phyloP scores from a whole-genome alignment of 108 stramenopile species.

The Conticribra weissflogii region DNA sequence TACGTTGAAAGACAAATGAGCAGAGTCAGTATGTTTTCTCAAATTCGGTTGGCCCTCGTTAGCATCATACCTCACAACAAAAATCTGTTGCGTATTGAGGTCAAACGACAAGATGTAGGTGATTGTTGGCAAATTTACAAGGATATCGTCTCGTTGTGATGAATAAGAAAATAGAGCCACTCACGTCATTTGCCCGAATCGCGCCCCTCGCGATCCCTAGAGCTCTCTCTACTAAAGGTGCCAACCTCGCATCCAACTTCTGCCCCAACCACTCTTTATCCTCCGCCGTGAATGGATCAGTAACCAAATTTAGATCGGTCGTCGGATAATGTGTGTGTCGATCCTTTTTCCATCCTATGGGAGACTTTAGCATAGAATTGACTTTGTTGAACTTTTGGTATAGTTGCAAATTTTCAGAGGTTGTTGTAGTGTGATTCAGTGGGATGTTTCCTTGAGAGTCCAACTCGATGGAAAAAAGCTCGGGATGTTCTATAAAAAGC shows the following conservation, averaged over 20 bases:
- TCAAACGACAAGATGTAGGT: no score
- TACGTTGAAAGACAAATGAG: conserved; percentile 60
- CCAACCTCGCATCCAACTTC: conserved; percentile 58
- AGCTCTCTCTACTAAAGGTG: conserved; percentile 56
- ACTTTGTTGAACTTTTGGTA: not conserved
- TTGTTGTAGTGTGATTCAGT: not conserved
- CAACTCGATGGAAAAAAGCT: conserved; percentile 5
- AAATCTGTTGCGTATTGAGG: no score
- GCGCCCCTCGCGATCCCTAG: conserved; percentile 50
- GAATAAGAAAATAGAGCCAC: no score
- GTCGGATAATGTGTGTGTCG: conserved; percentile 66
- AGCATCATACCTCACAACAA: conserved; percentile 64
- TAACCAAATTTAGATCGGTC: conserved; percentile 71
- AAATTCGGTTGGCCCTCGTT: conserved; percentile 33
- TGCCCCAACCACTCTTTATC: conserved; percentile 49
- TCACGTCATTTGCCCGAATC: conserved; percentile 63
- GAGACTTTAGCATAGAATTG: conserved; percentile 24
- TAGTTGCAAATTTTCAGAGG: conserved; percentile 1
- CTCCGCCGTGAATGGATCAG: conserved; percentile 59
- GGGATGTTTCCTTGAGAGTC: not conserved
- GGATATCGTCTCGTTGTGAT: no score
- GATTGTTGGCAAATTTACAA: no score
- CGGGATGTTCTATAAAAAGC: conserved; percentile 1
- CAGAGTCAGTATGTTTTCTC: conserved; percentile 56
- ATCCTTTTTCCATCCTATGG: conserved; percentile 63